Percentiles rank a stretch among this genome's conserved stretches.
Conservation (phyloP, 805 yeast species). For the Candida boidinii region DNA sequence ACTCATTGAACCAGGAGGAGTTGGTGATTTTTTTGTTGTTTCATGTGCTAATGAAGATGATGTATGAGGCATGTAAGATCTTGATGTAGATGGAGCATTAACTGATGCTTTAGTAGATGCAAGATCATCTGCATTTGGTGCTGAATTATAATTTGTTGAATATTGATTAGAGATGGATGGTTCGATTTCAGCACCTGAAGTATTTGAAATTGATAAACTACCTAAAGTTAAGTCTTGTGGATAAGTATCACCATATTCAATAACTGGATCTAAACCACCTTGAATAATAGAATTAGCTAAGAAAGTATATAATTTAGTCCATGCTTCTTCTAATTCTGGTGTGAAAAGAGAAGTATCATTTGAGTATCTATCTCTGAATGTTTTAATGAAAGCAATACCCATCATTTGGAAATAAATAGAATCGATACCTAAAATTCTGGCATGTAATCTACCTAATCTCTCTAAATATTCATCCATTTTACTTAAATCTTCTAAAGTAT, state of each 20-base stretch:
- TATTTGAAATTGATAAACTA: not conserved
- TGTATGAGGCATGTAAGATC: no score
- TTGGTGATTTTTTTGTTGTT: no score
- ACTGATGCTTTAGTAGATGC: no score
- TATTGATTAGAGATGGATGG: no score
- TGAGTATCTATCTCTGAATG: conserved; percentile 55
- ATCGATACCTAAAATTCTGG: conserved; percentile 67
- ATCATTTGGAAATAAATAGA: conserved; percentile 57
- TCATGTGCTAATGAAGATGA: no score
- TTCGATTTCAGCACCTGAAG: no score
- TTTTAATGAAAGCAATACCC: conserved; percentile 65
- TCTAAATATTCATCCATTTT: conserved; percentile 50
- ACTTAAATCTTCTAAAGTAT: conserved; percentile 51
- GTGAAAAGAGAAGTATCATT: conserved; percentile 32
- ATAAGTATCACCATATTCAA: conserved; percentile 14
- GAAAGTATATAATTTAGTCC: conserved; percentile 65
- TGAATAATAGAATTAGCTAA: conserved; percentile 60
- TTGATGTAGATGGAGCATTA: no score
- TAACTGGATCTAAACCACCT: conserved; percentile 46
- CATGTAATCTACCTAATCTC: conserved; percentile 65
- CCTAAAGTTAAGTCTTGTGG: not conserved
- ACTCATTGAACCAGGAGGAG: no score
- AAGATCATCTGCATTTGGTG: no score
- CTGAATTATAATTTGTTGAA: no score
- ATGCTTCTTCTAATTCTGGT: conserved; percentile 54